Percentiles rank a stretch among this genome's conserved stretches.
Conservation (phyloP, 2,329 filamentous ascomycete genomes). For the Cladosporium sp. region DNA sequence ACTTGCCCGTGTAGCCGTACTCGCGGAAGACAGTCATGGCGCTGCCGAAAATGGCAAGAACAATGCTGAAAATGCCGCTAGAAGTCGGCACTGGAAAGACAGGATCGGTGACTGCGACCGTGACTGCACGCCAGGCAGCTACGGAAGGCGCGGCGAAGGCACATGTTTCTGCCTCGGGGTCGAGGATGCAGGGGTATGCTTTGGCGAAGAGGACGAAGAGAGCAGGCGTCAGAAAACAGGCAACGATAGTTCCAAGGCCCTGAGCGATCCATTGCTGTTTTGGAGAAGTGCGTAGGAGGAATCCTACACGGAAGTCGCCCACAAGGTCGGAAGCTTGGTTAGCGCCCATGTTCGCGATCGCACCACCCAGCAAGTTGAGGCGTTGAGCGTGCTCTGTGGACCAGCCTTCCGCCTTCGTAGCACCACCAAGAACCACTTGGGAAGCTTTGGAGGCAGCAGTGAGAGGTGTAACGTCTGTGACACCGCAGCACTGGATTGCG, state of each 20-base stretch:
- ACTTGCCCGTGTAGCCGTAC: constrained; percentile 50
- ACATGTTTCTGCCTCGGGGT: constrained; percentile 46
- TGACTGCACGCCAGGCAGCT: constrained; percentile 62
- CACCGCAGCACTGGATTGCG: constrained; percentile 55
- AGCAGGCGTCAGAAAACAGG: constrained; percentile 63
- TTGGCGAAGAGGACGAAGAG: constrained; percentile 65
- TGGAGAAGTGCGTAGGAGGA: constrained; percentile 62
- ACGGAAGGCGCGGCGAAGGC: constrained; percentile 61
- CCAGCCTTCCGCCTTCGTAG: constrained; percentile 54
- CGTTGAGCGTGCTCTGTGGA: constrained; percentile 51
- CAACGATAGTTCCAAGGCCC: constrained; percentile 57
- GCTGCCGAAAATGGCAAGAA: constrained; percentile 51
- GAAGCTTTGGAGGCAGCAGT: constrained; percentile 66
- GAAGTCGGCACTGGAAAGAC: constrained; percentile 51
- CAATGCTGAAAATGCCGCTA: constrained; percentile 56
- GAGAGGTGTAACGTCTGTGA: constrained; percentile 56
- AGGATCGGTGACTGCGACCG: constrained; percentile 57
- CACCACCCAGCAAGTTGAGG: constrained; percentile 62
- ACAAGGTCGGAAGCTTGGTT: constrained; percentile 48
- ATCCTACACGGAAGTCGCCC: constrained; percentile 64
- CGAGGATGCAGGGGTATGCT: constrained; percentile 65
- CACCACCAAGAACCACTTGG: constrained; percentile 64
- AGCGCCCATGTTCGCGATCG: constrained; percentile 38
- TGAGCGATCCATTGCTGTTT: constrained; percentile 65
- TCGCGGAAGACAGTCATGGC: constrained; percentile 52